Evolutionary conservation across 1,284 basidiomycete genomes (phyloP).

Genomic region (Ustilago xerochloae): DNA sequence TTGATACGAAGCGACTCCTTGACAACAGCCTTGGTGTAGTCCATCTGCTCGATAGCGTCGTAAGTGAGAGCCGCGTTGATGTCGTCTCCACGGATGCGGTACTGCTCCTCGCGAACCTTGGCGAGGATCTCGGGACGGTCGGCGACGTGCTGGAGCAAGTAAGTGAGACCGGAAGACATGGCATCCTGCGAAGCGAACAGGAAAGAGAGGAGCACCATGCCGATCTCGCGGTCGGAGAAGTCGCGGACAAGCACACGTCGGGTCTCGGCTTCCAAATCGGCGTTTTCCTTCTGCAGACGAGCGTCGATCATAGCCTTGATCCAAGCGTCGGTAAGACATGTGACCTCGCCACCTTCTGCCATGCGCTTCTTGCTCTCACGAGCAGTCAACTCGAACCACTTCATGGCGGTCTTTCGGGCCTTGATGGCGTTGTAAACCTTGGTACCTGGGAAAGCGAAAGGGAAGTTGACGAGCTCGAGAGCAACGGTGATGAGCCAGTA

Average conservation of each 20-base stretch:
- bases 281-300: constrained; percentile 72
- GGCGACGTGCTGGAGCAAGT: constrained; percentile 93
- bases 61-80: constrained; percentile 83
- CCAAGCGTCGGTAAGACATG: constrained; percentile 95
- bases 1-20: constrained; percentile 90
- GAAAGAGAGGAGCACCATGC: constrained; percentile 92
- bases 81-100: constrained; percentile 82
- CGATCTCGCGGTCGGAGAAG: constrained; percentile 94
- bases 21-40: constrained; percentile 88
- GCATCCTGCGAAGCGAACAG: constrained; percentile 98
- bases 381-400: constrained; percentile 84
- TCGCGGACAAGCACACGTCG: constrained; percentile 74
- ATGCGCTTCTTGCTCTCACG: constrained; percentile 84
- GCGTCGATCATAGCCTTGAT: constrained; percentile 77
- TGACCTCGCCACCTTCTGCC: constrained; percentile 82
- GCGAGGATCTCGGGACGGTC: constrained; percentile 89
- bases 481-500: constrained; percentile 97
- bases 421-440: constrained; percentile 95
- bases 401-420: constrained; percentile 87
- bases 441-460: constrained; percentile 80
- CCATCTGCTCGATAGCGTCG: constrained; percentile 91
- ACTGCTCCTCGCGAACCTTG: constrained; percentile 92
- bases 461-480: constrained; percentile 98
- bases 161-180: constrained; percentile 85
- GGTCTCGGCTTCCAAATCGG: constrained; percentile 69